Evolutionary conservation across 805 yeast species (phyloP).

Genomic region (Torulaspora delbrueckii): DNA sequence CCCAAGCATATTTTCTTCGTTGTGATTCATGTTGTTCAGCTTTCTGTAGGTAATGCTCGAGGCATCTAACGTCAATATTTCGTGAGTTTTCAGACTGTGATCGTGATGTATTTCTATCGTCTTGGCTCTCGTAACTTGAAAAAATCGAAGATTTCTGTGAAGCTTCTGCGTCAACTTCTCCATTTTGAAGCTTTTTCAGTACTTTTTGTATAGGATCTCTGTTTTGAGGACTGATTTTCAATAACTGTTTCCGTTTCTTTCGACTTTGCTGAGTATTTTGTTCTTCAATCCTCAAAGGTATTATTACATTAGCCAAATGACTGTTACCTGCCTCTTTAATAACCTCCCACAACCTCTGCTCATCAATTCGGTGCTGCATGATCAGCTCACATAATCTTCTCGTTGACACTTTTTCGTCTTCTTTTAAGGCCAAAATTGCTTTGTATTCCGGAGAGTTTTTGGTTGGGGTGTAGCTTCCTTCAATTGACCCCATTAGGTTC

Average conservation of each 20-base stretch:
- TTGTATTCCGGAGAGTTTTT: conserved; percentile 4
- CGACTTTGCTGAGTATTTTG: not conserved
- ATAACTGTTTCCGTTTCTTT: conserved; percentile 2
- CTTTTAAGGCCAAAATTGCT: conserved; percentile 4
- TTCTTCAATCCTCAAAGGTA: conserved; percentile 7
- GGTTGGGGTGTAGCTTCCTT: not conserved
- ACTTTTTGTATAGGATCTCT: conserved; percentile 9
- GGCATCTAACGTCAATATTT: conserved; percentile 14
- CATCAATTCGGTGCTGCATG: conserved; percentile 17
- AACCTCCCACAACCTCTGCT: conserved; percentile 13
- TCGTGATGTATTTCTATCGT: not conserved
- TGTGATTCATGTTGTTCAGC: conserved; percentile 22
- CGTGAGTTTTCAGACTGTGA: not conserved
- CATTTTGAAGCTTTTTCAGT: conserved; percentile 5
- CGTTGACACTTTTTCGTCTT: conserved; percentile 6
- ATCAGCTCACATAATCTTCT: conserved; percentile 13
- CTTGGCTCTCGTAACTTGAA: not conserved
- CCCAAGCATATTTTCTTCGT: conserved; percentile 18
- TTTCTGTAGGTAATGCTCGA: conserved; percentile 21
- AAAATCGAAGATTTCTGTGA: not conserved
- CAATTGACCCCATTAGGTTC: conserved; percentile 6
- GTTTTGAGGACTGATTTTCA: conserved; percentile 13
- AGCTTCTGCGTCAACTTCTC: not conserved
- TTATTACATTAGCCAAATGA: conserved; percentile 12
- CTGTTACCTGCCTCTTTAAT: conserved; percentile 6